Evolutionary conservation across 2,329 filamentous ascomycete genomes (phyloP), one percentile per base, ranked within the genome.

Genomic region (Xylariaceae sp.): DNA sequence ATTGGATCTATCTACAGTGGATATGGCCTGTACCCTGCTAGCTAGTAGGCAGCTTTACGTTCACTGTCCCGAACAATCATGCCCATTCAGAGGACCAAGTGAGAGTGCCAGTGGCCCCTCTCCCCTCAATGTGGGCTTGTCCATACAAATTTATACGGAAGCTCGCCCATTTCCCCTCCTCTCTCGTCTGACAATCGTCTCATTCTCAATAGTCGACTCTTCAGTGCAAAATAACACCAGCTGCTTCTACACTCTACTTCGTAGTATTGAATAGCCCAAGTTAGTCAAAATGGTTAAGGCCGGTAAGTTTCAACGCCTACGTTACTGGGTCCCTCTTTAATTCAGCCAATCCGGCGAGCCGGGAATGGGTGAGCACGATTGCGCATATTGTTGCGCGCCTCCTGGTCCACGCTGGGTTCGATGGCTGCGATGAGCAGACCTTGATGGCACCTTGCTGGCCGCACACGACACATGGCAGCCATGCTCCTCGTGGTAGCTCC

Each of bases 281-380:
- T 66, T 78, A 80, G 78, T 80, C 88, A 96, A 86, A 86, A 97
- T 97, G 92, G 92, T 97, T 83, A 97, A 96, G 85, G 92, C 93
- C 50, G 68, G 68, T 70, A 62, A 61, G 68, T 66, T n/a, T 40
- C 41, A 53, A 57, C n/a, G 37, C 62, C 51, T 48, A 52, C 48
- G 44, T 51, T 59, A 62, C 51, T 61, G 60, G 61, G 59, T 58
- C 64, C 52, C 33, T 59, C 42, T 47, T 35, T 42, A 42, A 58
- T 56, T 49, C 56, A 57, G 48, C 63, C 62, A 58, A 64, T 65
- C 63, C 63, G 59, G 48, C 40, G 18, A 27, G 32, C 48, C 41
- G 54, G 53, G 67, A 66, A 55, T 62, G 60, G 57, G 58, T 72
- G 80, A 77, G 81, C 73, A 76, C 66, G 72, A 81, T 82, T 87